phyloP scores from a whole-genome alignment of 768 basidiomycete genomes.

The Panaeolus cyanescens region DNA sequence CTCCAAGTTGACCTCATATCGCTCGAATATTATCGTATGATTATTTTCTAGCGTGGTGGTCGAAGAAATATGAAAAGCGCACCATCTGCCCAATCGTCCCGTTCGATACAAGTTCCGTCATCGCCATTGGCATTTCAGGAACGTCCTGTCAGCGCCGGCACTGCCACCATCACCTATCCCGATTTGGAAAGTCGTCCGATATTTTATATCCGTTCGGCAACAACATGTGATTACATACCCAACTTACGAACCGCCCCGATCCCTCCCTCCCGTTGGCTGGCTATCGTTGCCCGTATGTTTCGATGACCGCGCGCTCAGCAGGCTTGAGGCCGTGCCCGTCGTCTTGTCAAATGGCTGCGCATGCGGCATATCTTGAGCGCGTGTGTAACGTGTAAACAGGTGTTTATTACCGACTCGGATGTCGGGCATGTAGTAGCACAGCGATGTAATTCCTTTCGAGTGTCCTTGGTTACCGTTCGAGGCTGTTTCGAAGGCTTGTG shows the following conservation, averaged over 20 bases:
- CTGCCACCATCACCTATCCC: background rate
- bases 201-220: conserved; percentile 3
- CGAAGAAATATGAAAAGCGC: background rate
- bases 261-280: background rate
- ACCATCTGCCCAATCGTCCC: no score
- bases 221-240: background rate
- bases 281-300: background rate
- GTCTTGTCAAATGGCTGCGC: conserved; percentile 1
- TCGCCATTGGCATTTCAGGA: background rate
- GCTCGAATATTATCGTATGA: background rate
- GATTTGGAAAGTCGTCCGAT: background rate
- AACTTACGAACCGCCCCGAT: background rate
- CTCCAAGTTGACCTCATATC: background rate
- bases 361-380: background rate
- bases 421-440: no score
- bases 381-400: background rate
- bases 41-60: background rate
- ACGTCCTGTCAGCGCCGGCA: background rate
- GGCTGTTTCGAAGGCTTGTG: no score
- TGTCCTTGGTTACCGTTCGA: no score
- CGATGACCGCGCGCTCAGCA: background rate
- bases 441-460: no score
- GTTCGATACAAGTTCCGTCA: background rate
- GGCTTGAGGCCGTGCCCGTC: background rate
- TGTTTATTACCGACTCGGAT: no score